Conservation (phyloP, 2,329 filamentous ascomycete genomes). For the Sporothrix luriei region DNA sequence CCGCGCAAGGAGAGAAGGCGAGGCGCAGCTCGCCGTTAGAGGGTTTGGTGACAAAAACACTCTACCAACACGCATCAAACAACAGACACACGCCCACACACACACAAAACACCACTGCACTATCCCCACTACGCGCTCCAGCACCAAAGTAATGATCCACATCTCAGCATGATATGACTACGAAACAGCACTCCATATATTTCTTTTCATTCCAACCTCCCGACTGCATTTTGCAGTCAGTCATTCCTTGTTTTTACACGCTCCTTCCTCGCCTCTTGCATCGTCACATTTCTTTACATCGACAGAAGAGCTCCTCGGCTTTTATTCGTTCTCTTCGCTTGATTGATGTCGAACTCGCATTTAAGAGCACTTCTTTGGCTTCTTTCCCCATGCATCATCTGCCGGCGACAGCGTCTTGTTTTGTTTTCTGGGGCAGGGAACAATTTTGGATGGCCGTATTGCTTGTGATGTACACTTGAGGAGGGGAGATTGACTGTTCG, state of each 20-base stretch:
- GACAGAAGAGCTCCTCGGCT: background rate
- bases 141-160: conserved; percentile 36
- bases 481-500: background rate
- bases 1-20: background rate
- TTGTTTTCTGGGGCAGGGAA: conserved; percentile 7
- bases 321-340: conserved; percentile 17
- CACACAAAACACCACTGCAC: background rate
- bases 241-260: background rate
- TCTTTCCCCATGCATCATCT: conserved; percentile 19
- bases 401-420: conserved; percentile 24
- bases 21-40: background rate
- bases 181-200: conserved; percentile 34
- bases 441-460: conserved; percentile 20
- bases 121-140: background rate
- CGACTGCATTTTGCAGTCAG: conserved; percentile 3
- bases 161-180: conserved; percentile 39
- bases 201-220: conserved; percentile 30
- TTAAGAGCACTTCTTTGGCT: background rate
- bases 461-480: conserved; percentile 17
- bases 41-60: background rate
- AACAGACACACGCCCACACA: background rate
- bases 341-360: background rate
- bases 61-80: background rate
- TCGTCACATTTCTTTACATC: conserved; percentile 10
- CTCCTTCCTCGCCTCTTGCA: background rate